Evolutionary conservation across 108 stramenopile species (phyloP), one percentile per base, ranked within the genome.

Genomic region (Craspedostauros australis): DNA sequence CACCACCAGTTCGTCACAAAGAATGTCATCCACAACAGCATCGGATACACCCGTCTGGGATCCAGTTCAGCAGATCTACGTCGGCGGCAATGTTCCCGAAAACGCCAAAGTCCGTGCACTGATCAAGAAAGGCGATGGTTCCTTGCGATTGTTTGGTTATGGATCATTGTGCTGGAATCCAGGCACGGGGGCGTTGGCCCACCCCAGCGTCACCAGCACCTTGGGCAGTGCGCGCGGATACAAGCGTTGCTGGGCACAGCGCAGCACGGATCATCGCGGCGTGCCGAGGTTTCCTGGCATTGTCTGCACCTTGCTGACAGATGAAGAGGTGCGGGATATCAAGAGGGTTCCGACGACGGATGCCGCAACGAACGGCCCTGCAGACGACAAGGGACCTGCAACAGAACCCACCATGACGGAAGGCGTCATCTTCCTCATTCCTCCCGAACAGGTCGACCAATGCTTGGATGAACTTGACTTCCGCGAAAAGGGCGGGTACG

Each of bases 161-260:
- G 90, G 90, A 8, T 82, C 80, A 8, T 60, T 91, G 1, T 91
- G 89, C 64, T 92, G 90, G 90, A 73, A 80, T 55, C 85, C 90
- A 20, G 89, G 89, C 34, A 32, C 54, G n/a, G 80, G 80, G 2
- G 76, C 62, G 5, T 68, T 87, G 39, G 42, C 72, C 15, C 24
- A 66, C 28, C 39, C 63, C 1, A 39, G 54, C 14, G 70, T 68
- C 1, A 21, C 18, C 19, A 1, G 16, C 15, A 20, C 16, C 5
- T 27, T 54, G 14, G 70, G 64, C n/a, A 46, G 39, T 5, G 70
- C 64, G 5, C 21, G 63, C 45, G 84, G 86, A 2, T 88, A 79
- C 62, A 77, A 71, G 54, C 73, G 91, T 56, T 70, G 73, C 50
- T 92, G 91, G 91, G 69, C 71, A 27, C 91, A 92, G 54, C 64